These are phyloP conservation scores for Phalaenopsis aphrodite DNA, from an alignment of 106 monocot genomes.

Conservation along the genomic window DNA sequence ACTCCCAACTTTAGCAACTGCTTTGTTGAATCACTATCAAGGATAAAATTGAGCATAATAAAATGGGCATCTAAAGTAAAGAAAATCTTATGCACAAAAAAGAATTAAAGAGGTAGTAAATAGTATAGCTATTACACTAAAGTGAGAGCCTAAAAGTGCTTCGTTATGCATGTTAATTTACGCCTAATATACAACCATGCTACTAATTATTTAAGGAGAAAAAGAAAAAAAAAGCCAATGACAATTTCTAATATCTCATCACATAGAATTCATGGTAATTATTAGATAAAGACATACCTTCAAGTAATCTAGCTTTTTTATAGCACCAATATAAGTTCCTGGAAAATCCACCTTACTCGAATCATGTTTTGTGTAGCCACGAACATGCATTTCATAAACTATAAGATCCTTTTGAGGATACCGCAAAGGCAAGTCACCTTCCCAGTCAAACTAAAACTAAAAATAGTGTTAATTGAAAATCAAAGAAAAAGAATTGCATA, in stretches of 20 bases:
- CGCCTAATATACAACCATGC: neutral
- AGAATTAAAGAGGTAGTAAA: neutral
- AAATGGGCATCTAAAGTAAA: neutral
- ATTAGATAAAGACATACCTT: constrained; percentile 34
- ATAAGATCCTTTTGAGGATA: constrained; percentile 62
- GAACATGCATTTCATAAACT: constrained; percentile 92
- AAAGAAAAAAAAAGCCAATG: neutral
- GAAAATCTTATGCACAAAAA: neutral
- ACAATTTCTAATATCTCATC: neutral
- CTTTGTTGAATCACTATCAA: neutral
- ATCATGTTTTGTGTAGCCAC: constrained; percentile 84
- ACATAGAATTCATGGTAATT: neutral
- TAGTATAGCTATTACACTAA: neutral
- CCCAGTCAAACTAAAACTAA: constrained; percentile 96
- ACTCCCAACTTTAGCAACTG: neutral
- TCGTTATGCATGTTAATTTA: neutral
- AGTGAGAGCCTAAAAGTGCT: neutral
- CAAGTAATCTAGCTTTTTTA: constrained; percentile 69
- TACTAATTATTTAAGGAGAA: neutral
- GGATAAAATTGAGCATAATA: neutral
- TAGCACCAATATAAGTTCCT: constrained; percentile 78
- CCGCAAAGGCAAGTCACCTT: constrained; percentile 67
- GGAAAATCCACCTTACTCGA: constrained; percentile 60
- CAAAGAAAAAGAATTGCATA: neutral
- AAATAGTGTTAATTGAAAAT: constrained; percentile 5